These are phyloP conservation scores for Saitozyma podzolica DNA, from an alignment of 768 basidiomycete species.

Conservation along the genomic window DNA sequence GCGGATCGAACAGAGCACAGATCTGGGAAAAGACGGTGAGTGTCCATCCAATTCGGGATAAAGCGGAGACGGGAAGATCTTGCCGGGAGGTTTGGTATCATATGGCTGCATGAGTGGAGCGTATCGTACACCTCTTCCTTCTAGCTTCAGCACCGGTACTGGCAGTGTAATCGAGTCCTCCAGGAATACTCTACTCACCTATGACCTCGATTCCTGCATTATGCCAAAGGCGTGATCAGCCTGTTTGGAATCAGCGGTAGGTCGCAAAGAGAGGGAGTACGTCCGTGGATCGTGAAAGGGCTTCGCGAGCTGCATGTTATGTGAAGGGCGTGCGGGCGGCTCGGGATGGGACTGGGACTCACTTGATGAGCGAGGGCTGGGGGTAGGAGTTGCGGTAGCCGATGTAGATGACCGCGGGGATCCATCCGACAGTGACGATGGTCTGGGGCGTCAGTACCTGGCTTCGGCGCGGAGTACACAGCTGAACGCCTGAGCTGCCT, in stretches of 20 bases:
- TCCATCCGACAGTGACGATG: constrained; percentile 90
- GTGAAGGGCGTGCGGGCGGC: background rate
- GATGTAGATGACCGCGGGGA: constrained; percentile 92
- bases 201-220: constrained; percentile 31
- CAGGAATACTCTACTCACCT: background rate
- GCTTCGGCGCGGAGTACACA: no score
- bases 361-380: constrained; percentile 95
- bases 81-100: no score
- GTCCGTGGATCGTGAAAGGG: background rate
- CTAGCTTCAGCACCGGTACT: background rate
- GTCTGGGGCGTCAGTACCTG: constrained; percentile 59
- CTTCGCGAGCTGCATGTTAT: background rate
- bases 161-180: background rate
- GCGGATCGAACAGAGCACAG: background rate
- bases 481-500: no score
- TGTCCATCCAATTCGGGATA: background rate
- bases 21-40: background rate
- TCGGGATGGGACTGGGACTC: constrained; percentile 51
- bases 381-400: constrained; percentile 91
- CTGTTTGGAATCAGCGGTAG: constrained; percentile 54
- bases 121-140: no score
- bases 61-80: no score
- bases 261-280: background rate
- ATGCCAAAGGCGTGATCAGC: constrained; percentile 91
- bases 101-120: no score